Base-by-base conservation (phyloP, 2,329 filamentous ascomycete genomes). In the Teratosphaeria zuluensis region DNA sequence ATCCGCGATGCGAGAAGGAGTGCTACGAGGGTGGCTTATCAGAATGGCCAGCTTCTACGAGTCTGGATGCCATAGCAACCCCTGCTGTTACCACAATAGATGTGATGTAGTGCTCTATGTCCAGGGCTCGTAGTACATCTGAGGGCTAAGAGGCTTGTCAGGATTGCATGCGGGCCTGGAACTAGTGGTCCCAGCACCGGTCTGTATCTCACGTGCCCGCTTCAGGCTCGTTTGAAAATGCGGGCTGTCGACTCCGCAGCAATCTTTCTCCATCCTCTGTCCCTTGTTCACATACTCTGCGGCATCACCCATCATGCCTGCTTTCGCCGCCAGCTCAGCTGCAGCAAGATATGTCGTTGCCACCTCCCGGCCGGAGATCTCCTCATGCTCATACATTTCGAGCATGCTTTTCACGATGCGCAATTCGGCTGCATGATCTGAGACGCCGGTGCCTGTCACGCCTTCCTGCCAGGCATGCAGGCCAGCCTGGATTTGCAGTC, bases 341-440 rank as follows among this genome's bases (percentile, higher is more conserved):
- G 61, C 61, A 12, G 59, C 51, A 8, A 62, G 46, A 55, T 57
- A 60, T 52, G 61, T 62, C 38, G 60, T 63, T 16, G 58, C 58
- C 30, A 63, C 21, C 31, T 63, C 63, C 11, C 61, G 54, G 6
- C 63, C 63, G 7, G 55, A 55, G 7, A 63, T 51, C 2, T 60
- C 61, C 32, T 62, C 59, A 38, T 7, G 28, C 56, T 64, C 61
- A 55, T 59, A 62, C 55, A 61, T 53, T n/a, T 53, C 24, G 35
- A 64, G 59, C 56, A 62, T 21, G 19, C 53, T 24, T 19, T 51
- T 31, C 35, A 57, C 58, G 32, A 64, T 38, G 4, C 54, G 52
- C 14, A 64, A 33, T 31, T 64, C 59, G n/a, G 53, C 56, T 19
- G 42, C 42, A 42, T 21, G 8, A 58, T 55, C 42, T 19, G 51